Conservation (phyloP, 306 rosid genomes). For the Gastrolobium villosum region DNA sequence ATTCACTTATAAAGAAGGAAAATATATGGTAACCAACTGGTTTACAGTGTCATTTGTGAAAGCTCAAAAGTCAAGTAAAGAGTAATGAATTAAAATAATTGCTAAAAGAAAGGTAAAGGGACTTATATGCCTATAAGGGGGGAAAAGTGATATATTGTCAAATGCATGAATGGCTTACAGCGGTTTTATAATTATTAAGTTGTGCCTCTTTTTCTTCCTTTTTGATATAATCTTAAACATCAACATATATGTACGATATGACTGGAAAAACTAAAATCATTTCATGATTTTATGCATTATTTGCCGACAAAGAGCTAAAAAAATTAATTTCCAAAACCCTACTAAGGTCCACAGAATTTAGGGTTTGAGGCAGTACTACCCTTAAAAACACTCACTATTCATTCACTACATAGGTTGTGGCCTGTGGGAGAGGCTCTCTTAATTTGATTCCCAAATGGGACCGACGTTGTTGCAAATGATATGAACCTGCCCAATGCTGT, state of each 20-base stretch:
- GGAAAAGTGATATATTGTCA: constrained; percentile 44
- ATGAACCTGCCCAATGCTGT: constrained; percentile 46
- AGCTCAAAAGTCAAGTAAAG: constrained; percentile 8
- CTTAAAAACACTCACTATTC: constrained; percentile 20
- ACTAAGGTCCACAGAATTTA: constrained; percentile 34
- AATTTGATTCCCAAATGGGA: constrained; percentile 44
- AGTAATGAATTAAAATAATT: constrained; percentile 17
- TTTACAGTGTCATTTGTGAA: not conserved
- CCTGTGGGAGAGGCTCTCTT: not conserved
- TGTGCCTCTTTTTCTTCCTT: constrained; percentile 32
- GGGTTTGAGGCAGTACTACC: constrained; percentile 26
- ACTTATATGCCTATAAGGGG: constrained; percentile 27
- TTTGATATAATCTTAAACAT: constrained; percentile 30
- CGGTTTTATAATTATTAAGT: constrained; percentile 44
- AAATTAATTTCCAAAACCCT: constrained; percentile 34
- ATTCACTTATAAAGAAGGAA: constrained; percentile 9
- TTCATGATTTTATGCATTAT: constrained; percentile 19
- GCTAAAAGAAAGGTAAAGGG: constrained; percentile 41
- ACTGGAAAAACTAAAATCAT: not conserved
- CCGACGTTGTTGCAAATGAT: constrained; percentile 44
- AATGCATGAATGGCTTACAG: constrained; percentile 52
- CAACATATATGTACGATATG: constrained; percentile 23
- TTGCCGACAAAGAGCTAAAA: constrained; percentile 35
- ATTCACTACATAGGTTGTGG: constrained; percentile 9
- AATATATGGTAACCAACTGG: not conserved